phyloP scores from a whole-genome alignment of 768 basidiomycete species.

The Macrolepiota albuminosa region DNA sequence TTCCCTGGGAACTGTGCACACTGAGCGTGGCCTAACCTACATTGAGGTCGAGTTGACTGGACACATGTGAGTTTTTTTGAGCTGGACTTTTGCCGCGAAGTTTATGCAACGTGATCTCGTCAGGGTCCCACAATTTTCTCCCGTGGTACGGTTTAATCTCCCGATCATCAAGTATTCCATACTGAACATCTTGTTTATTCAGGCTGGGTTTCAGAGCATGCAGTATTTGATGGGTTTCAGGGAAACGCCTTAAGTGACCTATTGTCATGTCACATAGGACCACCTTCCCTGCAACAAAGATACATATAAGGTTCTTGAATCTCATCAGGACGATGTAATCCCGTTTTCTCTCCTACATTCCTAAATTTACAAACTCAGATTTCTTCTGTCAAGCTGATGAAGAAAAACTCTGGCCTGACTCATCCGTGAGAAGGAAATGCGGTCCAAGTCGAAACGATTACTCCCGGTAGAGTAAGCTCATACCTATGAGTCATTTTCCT shows the following conservation, averaged over 20 bases:
- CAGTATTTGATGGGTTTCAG: background rate
- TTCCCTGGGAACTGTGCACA: background rate
- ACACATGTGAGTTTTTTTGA: background rate
- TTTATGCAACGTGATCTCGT: background rate
- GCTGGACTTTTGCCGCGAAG: background rate
- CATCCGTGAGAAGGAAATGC: too few relatives aligned
- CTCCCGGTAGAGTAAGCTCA: too few relatives aligned
- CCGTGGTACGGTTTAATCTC: background rate
- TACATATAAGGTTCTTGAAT: background rate
- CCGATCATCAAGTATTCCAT: background rate
- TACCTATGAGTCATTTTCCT: too few relatives aligned
- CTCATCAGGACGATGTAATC: slow-evolving; percentile 33
- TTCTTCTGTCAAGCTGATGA: too few relatives aligned
- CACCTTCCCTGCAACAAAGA: background rate
- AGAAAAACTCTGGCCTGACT: too few relatives aligned
- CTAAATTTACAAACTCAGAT: too few relatives aligned
- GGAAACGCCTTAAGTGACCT: background rate
- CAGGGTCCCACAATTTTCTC: background rate
- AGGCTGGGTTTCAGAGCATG: background rate
- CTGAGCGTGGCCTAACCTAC: background rate
- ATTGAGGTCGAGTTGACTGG: background rate
- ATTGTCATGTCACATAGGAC: background rate
- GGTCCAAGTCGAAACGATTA: too few relatives aligned
- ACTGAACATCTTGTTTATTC: background rate
- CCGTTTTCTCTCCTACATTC: slow-evolving; percentile 25